Evolutionary conservation across 768 basidiomycete species (phyloP), one percentile per base, ranked within the genome.

Genomic region (Pleurotus djamor): DNA sequence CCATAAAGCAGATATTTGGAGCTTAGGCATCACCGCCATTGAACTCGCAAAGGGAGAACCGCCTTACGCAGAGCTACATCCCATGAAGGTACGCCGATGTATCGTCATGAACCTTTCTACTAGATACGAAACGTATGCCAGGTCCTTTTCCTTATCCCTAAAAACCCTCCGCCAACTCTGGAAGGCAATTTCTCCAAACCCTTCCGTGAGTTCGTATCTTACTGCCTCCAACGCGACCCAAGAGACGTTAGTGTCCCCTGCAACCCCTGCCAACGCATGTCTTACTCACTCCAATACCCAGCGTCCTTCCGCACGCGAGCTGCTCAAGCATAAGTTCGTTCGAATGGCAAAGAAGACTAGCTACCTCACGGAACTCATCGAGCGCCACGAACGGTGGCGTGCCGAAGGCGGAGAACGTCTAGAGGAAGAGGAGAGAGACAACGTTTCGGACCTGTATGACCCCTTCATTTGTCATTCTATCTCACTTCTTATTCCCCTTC

Each of bases 1-100:
- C 67, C 91, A 96, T 71, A 98, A 98, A 70, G 97, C 97, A 13
- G 97, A 99, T 72, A 98, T 99, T 51, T 99, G 97, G 97, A 94
- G 91, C 72, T 76, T 99, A 62, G 97, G 96, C 12, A 96, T 96
- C 66, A 99, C 97, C 5, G 92, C 94, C 34, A 98, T 98, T 64
- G 97, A 99, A 71, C 80, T 99, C 66, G 97, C 97, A 1, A 96
- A 91, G 72, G 96, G 96, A 33, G 96, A 98, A 70, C 97, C 97
- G 38, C 97, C 97, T 2, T 98, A 98, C 68, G 96, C 97, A 1
- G 96, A 98, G 66, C 76, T 98, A 45, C 97, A 99, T 74, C 97
- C 97, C 4, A 98, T 99, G 97, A 98, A 98, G 83, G 96, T 92
- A 58, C 49, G 82, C 36, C 52, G 35, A 36, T 65, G 28, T 41